Conservation (phyloP, 1,284 basidiomycete genomes). For the Exobasidium cylindrosporum region DNA sequence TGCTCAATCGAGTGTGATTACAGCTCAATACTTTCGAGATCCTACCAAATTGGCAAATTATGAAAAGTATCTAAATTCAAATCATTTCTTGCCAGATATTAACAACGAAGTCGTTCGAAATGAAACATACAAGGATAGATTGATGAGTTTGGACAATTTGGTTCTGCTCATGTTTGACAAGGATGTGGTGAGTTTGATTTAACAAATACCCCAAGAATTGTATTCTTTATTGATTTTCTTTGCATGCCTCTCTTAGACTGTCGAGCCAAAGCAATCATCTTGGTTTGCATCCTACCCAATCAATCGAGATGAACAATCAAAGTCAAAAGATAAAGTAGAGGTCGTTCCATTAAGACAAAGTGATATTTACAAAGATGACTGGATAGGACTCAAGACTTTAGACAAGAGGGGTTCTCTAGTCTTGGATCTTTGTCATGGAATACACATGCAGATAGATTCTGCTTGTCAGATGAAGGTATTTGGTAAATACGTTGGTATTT, state of each 20-base stretch:
- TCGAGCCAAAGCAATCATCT: constrained; percentile 45
- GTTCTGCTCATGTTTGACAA: constrained; percentile 54
- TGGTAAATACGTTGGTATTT: constrained; percentile 44
- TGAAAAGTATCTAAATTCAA: constrained; percentile 67
- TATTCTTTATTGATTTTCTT: too few relatives aligned
- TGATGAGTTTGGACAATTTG: constrained; percentile 49
- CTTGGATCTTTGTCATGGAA: constrained; percentile 43
- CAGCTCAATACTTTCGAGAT: constrained; percentile 94
- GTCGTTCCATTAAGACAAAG: constrained; percentile 70
- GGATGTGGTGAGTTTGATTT: constrained; percentile 24
- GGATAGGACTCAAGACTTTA: constrained; percentile 77
- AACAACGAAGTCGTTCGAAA: constrained; percentile 42
- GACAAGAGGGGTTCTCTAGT: constrained; percentile 65
- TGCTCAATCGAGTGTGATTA: constrained; percentile 44
- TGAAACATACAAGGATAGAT: constrained; percentile 42
- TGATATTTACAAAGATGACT: constrained; percentile 76
- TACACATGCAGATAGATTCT: constrained; percentile 48
- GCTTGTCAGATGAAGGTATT: constrained; percentile 48
- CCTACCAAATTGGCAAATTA: constrained; percentile 63
- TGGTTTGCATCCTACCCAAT: constrained; percentile 49
- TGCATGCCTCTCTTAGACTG: too few relatives aligned
- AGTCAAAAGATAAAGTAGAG: constrained; percentile 48
- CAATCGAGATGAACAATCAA: neutral
- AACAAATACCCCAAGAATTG: too few relatives aligned
- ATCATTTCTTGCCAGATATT: constrained; percentile 60